phyloP scores from a whole-genome alignment of 2,329 filamentous ascomycete species.

The Diaporthe batatas region DNA sequence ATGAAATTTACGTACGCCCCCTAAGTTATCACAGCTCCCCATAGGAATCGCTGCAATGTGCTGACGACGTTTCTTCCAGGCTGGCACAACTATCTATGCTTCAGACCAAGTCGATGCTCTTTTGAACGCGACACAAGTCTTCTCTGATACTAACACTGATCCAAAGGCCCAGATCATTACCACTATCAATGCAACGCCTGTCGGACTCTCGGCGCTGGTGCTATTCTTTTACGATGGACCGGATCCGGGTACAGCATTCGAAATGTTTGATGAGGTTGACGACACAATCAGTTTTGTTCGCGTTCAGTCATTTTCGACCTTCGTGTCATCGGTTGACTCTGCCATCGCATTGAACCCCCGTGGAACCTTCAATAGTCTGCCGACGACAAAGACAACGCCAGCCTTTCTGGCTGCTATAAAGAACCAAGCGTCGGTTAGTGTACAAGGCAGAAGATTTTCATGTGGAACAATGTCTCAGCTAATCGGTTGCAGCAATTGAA shows the following conservation, averaged over 20 bases:
- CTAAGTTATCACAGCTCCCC: no score
- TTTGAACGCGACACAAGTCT: constrained; percentile 47
- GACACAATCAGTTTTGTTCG: constrained; percentile 35
- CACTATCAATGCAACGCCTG: constrained; percentile 44
- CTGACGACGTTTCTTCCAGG: background rate
- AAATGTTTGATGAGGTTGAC: constrained; percentile 45
- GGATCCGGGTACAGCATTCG: constrained; percentile 44
- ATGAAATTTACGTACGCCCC: constrained; percentile 44
- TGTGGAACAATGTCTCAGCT: background rate
- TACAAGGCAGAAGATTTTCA: background rate
- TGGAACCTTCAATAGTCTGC: constrained; percentile 48
- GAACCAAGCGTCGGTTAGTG: constrained; percentile 39
- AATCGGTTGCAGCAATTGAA: background rate
- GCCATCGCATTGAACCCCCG: constrained; percentile 40
- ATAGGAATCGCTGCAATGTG: background rate
- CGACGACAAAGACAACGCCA: constrained; percentile 45
- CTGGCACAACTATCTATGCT: constrained; percentile 34
- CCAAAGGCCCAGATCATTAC: constrained; percentile 49
- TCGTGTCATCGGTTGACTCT: constrained; percentile 44
- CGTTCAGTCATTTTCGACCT: constrained; percentile 38
- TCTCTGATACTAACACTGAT: constrained; percentile 47
- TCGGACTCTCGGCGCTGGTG: constrained; percentile 41
- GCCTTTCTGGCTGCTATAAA: constrained; percentile 47
- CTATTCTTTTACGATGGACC: constrained; percentile 51
- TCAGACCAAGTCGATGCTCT: constrained; percentile 42